These are phyloP conservation scores for Endothia cerciana DNA, from an alignment of 2,329 filamentous ascomycete genomes.

Conservation along the genomic window DNA sequence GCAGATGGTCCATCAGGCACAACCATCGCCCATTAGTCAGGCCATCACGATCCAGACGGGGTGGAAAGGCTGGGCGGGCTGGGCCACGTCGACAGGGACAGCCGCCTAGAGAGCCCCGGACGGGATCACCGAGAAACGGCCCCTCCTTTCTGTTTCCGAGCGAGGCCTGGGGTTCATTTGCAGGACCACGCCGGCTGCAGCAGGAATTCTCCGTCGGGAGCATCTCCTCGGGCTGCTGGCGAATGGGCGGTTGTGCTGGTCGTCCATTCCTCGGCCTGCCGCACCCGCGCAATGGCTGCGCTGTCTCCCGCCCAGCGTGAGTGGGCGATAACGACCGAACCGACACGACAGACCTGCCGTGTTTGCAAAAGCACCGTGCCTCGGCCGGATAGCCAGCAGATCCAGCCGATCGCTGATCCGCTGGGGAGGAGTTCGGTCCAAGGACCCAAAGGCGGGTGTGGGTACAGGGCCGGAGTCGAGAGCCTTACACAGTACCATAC, in stretches of 20 bases:
- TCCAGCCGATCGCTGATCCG: constrained; percentile 3
- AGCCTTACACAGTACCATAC: not conserved
- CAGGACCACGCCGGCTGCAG: constrained; percentile 19
- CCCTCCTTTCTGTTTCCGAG: constrained; percentile 1
- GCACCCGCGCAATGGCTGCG: not conserved
- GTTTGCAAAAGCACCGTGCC: not conserved
- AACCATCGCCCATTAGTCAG: not conserved
- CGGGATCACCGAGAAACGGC: constrained; percentile 5
- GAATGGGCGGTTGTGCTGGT: not conserved
- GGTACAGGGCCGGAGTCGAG: not conserved
- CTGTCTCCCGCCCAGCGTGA: not conserved
- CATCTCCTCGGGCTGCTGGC: not conserved
- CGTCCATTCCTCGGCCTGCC: constrained; percentile 4
- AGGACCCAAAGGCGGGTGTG: not conserved
- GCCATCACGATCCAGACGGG: not conserved
- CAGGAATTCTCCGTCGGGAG: constrained; percentile 18
- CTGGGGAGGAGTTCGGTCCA: not conserved
- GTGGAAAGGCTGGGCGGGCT: too few species aligned
- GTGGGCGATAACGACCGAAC: not conserved
- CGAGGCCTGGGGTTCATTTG: constrained; percentile 7
- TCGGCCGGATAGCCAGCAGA: constrained; percentile 5
- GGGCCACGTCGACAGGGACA: not conserved
- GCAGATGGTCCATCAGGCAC: not conserved
- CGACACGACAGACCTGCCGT: not conserved
- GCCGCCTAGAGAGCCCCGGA: not conserved